Evolutionary conservation across 768 basidiomycete genomes (phyloP), one percentile per base, ranked within the genome.

Genomic region (Lyophyllum decastes): DNA sequence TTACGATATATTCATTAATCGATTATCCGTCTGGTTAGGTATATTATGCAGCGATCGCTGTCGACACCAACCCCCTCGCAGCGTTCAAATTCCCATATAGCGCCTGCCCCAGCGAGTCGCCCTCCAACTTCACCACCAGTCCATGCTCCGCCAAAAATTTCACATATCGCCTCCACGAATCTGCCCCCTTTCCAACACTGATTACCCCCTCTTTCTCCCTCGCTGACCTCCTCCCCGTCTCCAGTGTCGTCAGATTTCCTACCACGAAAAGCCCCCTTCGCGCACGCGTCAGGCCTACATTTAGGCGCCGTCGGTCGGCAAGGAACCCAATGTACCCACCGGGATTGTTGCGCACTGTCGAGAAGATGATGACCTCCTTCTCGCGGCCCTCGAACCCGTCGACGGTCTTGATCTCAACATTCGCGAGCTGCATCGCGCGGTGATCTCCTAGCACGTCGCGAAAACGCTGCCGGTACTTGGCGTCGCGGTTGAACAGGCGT

Each of bases 351-450:
- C 95, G 81, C 49, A 95, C 94, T 2, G 94, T 95, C 41, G 91
- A 93, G 70, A 97, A 95, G 43, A 97, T 80, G 61, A 97, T 91
- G 41, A 96, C 85, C 27, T 93, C 89, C 74, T 96, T 96, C 76
- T 97, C 93, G 45, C 93, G 82, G 12, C 94, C 94, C 71, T 97
- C 93, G 70, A 95, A 97, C 19, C 94, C 94, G 64, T 97, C 94
- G 14, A 97, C 94, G 0, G 94, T 96, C 75, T 91, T 92, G 65
- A 96, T 82, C 71, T 96, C 94, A 51, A 97, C 81, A 52, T 82
- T 70, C 0, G 74, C 66, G 7, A 93, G 70, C 61, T 95, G 86
- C 73, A 82, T 76, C 19, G 80, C 85, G 24, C 92, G 85, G 46
- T 80, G 79, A 14, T 79, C 72, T 21, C 93, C 94, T 22, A 95